These are phyloP conservation scores for Theileria parva DNA, from an alignment of 169 alveolate genomes.

Conservation along the genomic window DNA sequence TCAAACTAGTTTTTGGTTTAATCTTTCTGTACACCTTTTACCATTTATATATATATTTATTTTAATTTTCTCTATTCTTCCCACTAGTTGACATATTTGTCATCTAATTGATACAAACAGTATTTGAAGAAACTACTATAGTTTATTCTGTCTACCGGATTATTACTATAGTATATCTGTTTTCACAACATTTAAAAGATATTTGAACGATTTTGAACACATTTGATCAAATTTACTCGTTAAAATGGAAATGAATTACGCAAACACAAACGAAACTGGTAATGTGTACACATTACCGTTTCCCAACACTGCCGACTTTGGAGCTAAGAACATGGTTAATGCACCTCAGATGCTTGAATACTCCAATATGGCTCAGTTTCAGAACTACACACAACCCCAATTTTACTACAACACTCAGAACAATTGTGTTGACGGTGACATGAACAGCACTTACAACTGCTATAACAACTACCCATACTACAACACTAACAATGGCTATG, in stretches of 20 bases:
- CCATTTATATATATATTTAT: not conserved
- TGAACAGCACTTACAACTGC: not conserved
- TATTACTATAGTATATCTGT: not conserved
- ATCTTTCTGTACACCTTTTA: not conserved
- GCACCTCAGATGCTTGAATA: not conserved
- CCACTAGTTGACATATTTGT: not conserved
- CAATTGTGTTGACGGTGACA: not conserved
- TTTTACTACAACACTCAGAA: not conserved
- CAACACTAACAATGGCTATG: not conserved
- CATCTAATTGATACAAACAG: not conserved
- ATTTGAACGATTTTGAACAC: not conserved
- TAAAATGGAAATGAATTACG: not conserved
- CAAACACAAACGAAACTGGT: not conserved
- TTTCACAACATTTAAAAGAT: not conserved
- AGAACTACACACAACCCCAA: not conserved
- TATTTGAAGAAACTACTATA: not conserved
- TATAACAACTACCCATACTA: not conserved
- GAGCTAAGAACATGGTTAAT: not conserved
- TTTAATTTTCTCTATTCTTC: not conserved
- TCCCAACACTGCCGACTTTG: not conserved
- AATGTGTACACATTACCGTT: not conserved
- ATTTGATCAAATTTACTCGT: not conserved
- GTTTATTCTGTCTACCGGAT: not conserved
- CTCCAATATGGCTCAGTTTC: not conserved
- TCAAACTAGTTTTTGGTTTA: not conserved